A percentile compares a stretch with the other conserved stretches of the same genome.
Conservation (phyloP, 176 grass and related monocot genomes). For the Alloteropsis semialata region DNA sequence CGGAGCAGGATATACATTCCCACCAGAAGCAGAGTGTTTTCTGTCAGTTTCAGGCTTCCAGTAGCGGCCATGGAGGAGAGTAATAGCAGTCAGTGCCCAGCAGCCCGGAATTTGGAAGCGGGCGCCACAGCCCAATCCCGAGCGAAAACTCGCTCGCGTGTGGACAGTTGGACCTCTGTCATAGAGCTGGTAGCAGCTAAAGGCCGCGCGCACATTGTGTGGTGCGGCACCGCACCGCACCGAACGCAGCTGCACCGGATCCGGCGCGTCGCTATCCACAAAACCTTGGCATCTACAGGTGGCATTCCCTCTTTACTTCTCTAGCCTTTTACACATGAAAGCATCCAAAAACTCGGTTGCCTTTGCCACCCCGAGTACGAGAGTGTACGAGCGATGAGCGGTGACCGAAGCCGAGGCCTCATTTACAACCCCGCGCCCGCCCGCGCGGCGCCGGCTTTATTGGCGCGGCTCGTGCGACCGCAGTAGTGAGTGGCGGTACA, state of each 20-base stretch:
- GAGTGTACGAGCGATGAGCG: no score
- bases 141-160: neutral
- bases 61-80: neutral
- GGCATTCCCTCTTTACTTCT: no score
- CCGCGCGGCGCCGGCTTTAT: neutral
- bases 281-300: neutral
- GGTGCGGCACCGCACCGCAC: neutral
- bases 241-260: neutral
- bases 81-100: no score
- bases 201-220: neutral
- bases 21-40: neutral
- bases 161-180: neutral
- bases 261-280: neutral
- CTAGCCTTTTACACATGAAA: neutral
- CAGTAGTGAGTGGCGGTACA: neutral
- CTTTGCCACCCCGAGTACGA: neutral
- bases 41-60: neutral
- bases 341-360: neutral
- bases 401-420: neutral
- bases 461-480: neutral
- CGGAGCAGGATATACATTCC: neutral
- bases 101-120: no score
- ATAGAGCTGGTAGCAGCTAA: neutral
- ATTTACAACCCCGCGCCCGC: neutral
- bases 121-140: no score